Evolutionary conservation across 1,284 basidiomycete species (phyloP), one percentile per base, ranked within the genome.

Genomic region (Naganishia liquefaciens): DNA sequence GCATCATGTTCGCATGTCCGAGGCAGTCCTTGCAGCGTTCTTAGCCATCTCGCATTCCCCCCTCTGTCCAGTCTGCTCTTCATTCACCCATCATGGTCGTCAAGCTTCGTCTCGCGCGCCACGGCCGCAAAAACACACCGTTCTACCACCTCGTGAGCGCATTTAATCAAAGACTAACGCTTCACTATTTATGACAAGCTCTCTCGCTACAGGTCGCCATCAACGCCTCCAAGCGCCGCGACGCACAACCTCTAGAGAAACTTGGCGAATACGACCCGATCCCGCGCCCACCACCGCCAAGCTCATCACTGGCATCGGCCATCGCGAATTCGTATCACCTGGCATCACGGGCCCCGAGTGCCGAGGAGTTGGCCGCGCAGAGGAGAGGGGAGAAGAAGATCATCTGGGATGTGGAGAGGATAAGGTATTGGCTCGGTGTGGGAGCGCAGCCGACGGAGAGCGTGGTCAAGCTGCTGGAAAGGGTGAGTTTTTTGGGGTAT

Each of bases 191-290:
- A 30, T 17, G 33, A 21, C 15, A 46, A 25, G 33, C 49, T 17
- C 30, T 13, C 39, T 25, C 21, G 27, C n/a, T 5, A 4, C 65
- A 68, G 66, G 91, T 96, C 64, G 94, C 92, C 60, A 88, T 91
- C 67, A 86, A 91, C 75, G 83, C 86, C 61, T 82, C 84, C 62
- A 85, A 86, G 69, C 82, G 87, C 54, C 87, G 93, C 42, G 86
- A 97, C 76, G 93, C 88, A n/a, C 87, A 88, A 71, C 94, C 94
- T 9, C 85, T 91, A 68, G 94, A 98, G 79, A 86, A 90, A 62
- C 81, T 98, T 46, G 94, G 92, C 52, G 84, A 91, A 63, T 96
- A 91, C 80, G 85, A 94, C 77, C 92, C 92, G 5, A 78, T 81
- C 21, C 81, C 82, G 1, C 71, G 74, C 39, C 25, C 77, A 55